A percentile compares a stretch with the other conserved stretches of the same genome.
Conservation (phyloP, 371 early-diverging fungal species). For the Parasitella parasitica region DNA sequence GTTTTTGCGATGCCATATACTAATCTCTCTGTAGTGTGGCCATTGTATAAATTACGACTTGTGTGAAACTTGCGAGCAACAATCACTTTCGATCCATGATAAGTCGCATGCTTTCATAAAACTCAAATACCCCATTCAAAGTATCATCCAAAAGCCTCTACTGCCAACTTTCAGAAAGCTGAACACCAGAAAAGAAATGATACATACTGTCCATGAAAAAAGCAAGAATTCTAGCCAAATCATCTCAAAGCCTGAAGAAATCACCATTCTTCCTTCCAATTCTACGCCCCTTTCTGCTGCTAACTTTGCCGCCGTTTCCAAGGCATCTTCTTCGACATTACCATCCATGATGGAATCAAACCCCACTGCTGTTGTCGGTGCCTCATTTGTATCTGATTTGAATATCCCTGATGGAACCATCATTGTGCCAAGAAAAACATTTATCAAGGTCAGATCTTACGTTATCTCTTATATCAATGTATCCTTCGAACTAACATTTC, state of each 20-base stretch:
- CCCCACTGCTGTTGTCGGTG: conserved; percentile 6
- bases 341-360: not conserved
- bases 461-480: too few species aligned
- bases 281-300: not conserved
- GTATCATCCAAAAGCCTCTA: not conserved
- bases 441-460: conserved; percentile 27
- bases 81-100: conserved; percentile 33
- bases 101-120: conserved; percentile 55
- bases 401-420: conserved; percentile 67
- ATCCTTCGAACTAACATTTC: too few species aligned
- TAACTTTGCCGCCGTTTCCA: not conserved
- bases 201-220: not conserved
- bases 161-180: conserved; percentile 14
- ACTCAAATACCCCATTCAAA: conserved; percentile 34
- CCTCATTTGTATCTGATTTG: conserved; percentile 66
- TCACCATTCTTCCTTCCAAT: not conserved
- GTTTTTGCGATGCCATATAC: not conserved
- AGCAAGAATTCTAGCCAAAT: not conserved
- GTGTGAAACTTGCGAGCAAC: conserved; percentile 57
- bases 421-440: conserved; percentile 28
- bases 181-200: not conserved
- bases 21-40: conserved; percentile 46
- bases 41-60: conserved; percentile 57
- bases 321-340: not conserved
- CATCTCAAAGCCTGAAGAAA: conserved; percentile 2